Conservation (phyloP, 2,329 filamentous ascomycete species). For the Calonectria crousiana region DNA sequence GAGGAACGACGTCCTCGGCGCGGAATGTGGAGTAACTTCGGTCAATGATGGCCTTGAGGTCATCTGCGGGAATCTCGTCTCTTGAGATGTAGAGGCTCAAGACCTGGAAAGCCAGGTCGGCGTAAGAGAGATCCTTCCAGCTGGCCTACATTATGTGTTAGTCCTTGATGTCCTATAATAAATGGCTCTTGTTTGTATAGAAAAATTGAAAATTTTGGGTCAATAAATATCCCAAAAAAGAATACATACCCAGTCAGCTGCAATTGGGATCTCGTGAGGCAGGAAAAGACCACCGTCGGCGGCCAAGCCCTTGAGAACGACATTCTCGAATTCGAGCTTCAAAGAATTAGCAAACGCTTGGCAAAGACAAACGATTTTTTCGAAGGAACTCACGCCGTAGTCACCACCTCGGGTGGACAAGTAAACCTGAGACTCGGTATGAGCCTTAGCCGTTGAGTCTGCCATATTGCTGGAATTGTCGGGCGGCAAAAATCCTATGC, state of each 20-base stretch:
- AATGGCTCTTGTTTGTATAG: neutral
- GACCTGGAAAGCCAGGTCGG: constrained; percentile 11
- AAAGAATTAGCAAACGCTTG: neutral
- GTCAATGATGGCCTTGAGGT: constrained; percentile 83
- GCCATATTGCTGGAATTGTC: neutral
- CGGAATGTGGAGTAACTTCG: constrained; percentile 93
- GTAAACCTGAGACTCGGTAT: constrained; percentile 10
- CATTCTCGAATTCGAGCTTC: constrained; percentile 86
- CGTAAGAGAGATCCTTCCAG: constrained; percentile 16
- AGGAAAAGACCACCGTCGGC: constrained; percentile 74
- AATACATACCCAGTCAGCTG: constrained; percentile 11
- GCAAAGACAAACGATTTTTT: neutral
- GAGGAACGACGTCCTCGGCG: constrained; percentile 79
- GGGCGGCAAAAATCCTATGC: neutral
- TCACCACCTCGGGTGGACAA: constrained; percentile 14
- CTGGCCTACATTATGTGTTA: neutral
- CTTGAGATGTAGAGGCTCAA: constrained; percentile 77
- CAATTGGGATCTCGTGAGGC: constrained; percentile 51
- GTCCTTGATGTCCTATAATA: neutral
- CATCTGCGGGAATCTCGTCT: constrained; percentile 75
- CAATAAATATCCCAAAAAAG: neutral
- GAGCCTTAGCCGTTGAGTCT: constrained; percentile 5
- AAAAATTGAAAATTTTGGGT: neutral
- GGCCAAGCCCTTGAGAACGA: constrained; percentile 86
- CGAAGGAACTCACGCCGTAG: neutral